phyloP scores from a whole-genome alignment of 495 filamentous ascomycete genomes.

The Penicillium paxilli region DNA sequence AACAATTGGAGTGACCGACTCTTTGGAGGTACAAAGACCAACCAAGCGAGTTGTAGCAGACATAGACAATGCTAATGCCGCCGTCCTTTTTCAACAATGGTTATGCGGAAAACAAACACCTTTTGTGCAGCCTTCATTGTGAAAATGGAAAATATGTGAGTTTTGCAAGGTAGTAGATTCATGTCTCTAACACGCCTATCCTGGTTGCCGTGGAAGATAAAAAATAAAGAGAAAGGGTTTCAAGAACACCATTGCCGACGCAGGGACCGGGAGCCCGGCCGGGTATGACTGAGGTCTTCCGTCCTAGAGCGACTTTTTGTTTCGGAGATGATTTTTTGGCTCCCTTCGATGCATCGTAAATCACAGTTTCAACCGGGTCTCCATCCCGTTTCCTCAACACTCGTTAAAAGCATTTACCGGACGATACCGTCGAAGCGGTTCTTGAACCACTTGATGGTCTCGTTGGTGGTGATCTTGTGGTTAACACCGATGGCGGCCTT shows the following conservation, averaged over 20 bases:
- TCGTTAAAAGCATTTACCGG: constrained; percentile 60
- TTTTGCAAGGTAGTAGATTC: constrained; percentile 43
- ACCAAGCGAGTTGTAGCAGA: constrained; percentile 25
- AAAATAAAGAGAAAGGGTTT: constrained; percentile 23
- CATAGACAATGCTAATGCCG: constrained; percentile 17
- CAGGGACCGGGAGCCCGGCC: constrained; percentile 29
- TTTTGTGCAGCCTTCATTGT: constrained; percentile 51
- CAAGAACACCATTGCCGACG: constrained; percentile 31
- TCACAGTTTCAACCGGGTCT: constrained; percentile 27
- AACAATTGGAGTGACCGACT: constrained; percentile 23
- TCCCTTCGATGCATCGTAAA: constrained; percentile 45
- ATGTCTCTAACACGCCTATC: constrained; percentile 49
- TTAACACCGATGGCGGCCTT: constrained; percentile 80
- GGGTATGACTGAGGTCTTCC: constrained; percentile 13
- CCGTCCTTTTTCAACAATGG: constrained; percentile 47
- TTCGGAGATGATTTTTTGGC: constrained; percentile 30
- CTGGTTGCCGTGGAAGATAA: constrained; percentile 44
- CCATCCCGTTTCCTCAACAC: constrained; percentile 23
- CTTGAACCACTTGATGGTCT: constrained; percentile 99
- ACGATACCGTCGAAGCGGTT: constrained; percentile 98
- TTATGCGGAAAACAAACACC: constrained; percentile 51
- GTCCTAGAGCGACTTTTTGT: constrained; percentile 27
- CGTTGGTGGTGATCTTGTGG: constrained; percentile 88
- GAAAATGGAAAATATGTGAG: constrained; percentile 40
- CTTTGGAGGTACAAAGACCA: constrained; percentile 21